Percentiles rank a stretch among this genome's conserved stretches.
Evolutionary conservation across 2,329 filamentous ascomycete species (phyloP).

Genomic region (Apiospora hydei): DNA sequence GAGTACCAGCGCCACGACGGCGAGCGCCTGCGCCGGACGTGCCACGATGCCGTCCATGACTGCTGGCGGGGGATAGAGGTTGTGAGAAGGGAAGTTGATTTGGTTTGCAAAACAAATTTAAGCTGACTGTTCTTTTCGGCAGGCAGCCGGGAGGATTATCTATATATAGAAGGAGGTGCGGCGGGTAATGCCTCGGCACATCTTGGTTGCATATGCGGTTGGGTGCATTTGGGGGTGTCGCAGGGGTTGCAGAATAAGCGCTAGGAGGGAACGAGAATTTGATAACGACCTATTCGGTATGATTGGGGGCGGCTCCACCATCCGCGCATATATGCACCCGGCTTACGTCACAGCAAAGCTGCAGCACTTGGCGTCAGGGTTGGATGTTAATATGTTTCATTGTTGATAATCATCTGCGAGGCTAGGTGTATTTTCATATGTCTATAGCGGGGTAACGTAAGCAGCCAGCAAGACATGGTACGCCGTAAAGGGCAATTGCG

Average conservation of each 20-base stretch:
- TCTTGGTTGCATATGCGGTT: neutral
- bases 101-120: too few species aligned
- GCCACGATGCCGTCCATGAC: neutral
- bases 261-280: neutral
- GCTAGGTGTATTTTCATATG: neutral
- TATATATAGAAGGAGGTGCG: neutral
- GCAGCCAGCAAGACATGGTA: neutral
- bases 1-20: neutral
- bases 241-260: neutral
- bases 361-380: neutral
- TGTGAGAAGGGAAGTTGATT: neutral
- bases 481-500: neutral
- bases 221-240: neutral
- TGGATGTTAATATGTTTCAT: neutral
- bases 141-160: too few species aligned
- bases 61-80: neutral
- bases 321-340: neutral
- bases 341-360: too few species aligned
- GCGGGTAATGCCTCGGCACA: neutral
- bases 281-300: too few species aligned
- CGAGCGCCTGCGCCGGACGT: neutral
- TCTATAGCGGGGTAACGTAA: neutral
- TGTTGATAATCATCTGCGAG: neutral
- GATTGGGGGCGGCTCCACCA: too few species aligned
- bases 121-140: too few species aligned